These are phyloP conservation scores for Mucor indicus DNA, from an alignment of 371 early-diverging fungal genomes.

Conservation along the genomic window DNA sequence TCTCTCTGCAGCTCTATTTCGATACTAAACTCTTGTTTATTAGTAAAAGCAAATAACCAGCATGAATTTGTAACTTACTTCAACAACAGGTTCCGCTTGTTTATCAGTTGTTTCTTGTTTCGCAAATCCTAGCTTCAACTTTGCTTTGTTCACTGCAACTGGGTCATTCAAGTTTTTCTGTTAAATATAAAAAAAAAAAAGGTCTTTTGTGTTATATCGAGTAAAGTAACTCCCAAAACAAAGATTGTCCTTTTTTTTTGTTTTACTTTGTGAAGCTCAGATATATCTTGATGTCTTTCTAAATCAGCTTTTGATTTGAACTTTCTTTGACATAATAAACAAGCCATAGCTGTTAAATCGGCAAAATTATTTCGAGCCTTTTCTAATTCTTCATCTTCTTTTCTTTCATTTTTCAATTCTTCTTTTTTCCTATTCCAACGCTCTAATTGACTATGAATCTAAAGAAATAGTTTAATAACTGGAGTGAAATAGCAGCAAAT, in stretches of 20 bases:
- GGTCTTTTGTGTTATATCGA: background rate
- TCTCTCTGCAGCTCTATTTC: slow-evolving; percentile 69
- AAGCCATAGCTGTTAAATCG: slow-evolving; percentile 51
- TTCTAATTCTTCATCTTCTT: slow-evolving; percentile 17
- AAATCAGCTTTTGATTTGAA: slow-evolving; percentile 58
- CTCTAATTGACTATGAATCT: slow-evolving; percentile 53
- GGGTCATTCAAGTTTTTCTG: slow-evolving; percentile 40
- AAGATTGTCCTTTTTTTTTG: background rate
- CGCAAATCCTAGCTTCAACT: slow-evolving; percentile 19
- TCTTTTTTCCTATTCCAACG: slow-evolving; percentile 19
- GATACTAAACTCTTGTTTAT: slow-evolving; percentile 39
- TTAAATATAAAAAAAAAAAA: background rate
- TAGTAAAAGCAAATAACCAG: too few relatives aligned
- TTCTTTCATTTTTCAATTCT: slow-evolving; percentile 15
- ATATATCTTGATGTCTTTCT: slow-evolving; percentile 56
- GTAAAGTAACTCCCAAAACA: background rate
- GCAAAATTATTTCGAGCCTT: slow-evolving; percentile 38
- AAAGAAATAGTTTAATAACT: background rate
- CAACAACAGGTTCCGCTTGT: slow-evolving; percentile 19
- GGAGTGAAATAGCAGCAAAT: background rate
- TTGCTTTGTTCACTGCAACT: slow-evolving; percentile 30
- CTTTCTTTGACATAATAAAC: slow-evolving; percentile 68
- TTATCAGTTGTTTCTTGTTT: slow-evolving; percentile 15
- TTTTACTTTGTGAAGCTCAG: slow-evolving; percentile 65
- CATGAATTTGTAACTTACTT: slow-evolving; percentile 25